phyloP scores from a whole-genome alignment of 176 grass and related monocot species.

The Hyparrhenia diplandra region DNA sequence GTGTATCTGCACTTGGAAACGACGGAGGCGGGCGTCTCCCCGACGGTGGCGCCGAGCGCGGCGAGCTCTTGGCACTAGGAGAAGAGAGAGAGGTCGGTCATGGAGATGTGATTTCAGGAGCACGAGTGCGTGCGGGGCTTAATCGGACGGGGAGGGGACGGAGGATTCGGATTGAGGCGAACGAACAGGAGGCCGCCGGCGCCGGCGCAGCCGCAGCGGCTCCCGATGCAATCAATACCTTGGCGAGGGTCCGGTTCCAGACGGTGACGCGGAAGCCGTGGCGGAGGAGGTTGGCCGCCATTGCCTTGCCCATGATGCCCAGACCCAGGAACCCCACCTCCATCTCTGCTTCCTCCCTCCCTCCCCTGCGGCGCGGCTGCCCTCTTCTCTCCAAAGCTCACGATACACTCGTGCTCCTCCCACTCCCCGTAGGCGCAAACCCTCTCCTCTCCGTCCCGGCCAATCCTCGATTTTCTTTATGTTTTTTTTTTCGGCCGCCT shows the following conservation, averaged over 20 bases:
- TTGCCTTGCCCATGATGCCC: conserved; percentile 97
- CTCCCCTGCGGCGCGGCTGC: background rate
- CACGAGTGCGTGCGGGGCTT: no score
- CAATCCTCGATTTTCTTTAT: conserved; percentile 24
- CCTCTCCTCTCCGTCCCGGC: background rate
- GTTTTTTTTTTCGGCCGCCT: no score
- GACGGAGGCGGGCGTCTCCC: conserved; percentile 79
- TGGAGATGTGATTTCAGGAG: no score
- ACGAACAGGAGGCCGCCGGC: no score
- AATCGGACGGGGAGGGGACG: background rate
- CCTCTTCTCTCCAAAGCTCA: background rate
- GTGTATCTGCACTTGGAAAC: conserved; percentile 90
- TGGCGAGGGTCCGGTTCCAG: conserved; percentile 88
- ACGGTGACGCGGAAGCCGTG: conserved; percentile 87
- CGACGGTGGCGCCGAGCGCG: conserved; percentile 72
- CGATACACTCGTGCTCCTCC: conserved; percentile 4
- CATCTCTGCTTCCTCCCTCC: conserved; percentile 42
- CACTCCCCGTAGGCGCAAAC: background rate
- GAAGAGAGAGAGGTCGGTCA: no score
- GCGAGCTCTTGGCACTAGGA: conserved; percentile 79
- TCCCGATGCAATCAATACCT: conserved; percentile 37
- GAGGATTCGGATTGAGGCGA: background rate
- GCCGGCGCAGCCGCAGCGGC: no score
- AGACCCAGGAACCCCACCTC: conserved; percentile 93
- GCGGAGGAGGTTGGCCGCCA: conserved; percentile 81